phyloP scores from a whole-genome alignment of 352 stramenopile species.

The Phytophthora tubulina region DNA sequence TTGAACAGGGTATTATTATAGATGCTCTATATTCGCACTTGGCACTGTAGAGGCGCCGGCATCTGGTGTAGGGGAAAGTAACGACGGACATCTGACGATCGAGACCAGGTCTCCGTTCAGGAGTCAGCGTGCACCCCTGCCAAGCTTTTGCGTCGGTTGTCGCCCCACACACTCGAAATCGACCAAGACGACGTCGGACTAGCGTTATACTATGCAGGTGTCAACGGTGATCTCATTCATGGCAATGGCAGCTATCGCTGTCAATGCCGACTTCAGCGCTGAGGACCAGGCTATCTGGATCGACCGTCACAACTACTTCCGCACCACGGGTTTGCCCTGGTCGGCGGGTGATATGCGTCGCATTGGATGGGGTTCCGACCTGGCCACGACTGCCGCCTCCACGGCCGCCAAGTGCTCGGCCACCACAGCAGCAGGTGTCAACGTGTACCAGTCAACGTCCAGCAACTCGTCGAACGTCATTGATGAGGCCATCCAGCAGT shows the following conservation, averaged over 20 bases:
- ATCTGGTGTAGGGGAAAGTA: slow-evolving; percentile 22
- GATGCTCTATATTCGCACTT: neutral
- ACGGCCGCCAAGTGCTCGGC: slow-evolving; percentile 55
- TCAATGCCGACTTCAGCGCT: slow-evolving; percentile 30
- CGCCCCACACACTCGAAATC: slow-evolving; percentile 24
- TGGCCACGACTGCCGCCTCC: slow-evolving; percentile 51
- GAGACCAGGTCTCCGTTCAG: slow-evolving; percentile 27
- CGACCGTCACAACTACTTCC: slow-evolving; percentile 85
- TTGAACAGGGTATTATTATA: slow-evolving; percentile 9
- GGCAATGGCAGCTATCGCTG: slow-evolving; percentile 3
- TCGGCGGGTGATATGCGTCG: slow-evolving; percentile 72
- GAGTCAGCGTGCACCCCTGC: slow-evolving; percentile 22
- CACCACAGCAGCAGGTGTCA: slow-evolving; percentile 49
- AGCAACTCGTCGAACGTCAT: slow-evolving; percentile 43
- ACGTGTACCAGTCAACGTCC: slow-evolving; percentile 53
- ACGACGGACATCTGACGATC: slow-evolving; percentile 10
- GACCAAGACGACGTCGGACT: slow-evolving; percentile 10
- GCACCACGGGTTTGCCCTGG: slow-evolving; percentile 73
- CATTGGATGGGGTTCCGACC: slow-evolving; percentile 64
- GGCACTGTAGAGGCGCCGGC: slow-evolving; percentile 17
- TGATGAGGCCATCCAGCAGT: slow-evolving; percentile 66
- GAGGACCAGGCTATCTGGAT: slow-evolving; percentile 73
- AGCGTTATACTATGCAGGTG: slow-evolving; percentile 25
- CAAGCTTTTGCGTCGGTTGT: slow-evolving; percentile 16
- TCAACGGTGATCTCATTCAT: slow-evolving; percentile 21